Percentiles rank a stretch among this genome's conserved stretches.
Evolutionary conservation across 305 asterid species (phyloP).

Genomic region (Fraxinus platypoda): DNA sequence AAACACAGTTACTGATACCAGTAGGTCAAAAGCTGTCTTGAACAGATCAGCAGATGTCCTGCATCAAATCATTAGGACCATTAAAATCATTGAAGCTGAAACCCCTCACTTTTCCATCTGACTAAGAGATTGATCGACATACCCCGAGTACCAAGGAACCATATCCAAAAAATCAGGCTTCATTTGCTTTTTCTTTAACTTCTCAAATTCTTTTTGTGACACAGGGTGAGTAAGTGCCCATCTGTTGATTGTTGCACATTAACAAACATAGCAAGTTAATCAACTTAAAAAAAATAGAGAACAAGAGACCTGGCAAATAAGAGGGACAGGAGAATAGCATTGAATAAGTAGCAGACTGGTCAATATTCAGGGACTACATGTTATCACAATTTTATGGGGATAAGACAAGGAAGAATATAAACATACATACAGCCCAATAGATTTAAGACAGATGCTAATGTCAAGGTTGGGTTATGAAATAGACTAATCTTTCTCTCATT

Average conservation of each 20-base stretch:
- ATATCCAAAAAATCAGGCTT: constrained; percentile 96
- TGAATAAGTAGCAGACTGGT: neutral
- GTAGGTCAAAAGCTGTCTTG: constrained; percentile 94
- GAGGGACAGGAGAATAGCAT: neutral
- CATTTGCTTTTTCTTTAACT: constrained; percentile 82
- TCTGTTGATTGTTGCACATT: constrained; percentile 39
- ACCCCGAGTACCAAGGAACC: constrained; percentile 99
- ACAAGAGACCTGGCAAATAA: neutral
- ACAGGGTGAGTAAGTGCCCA: constrained; percentile 99
- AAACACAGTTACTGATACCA: constrained; percentile 94
- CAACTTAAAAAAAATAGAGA: constrained; percentile 2
- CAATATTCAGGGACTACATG: constrained; percentile 1
- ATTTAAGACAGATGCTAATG: neutral
- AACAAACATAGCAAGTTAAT: constrained; percentile 5
- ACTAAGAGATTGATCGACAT: constrained; percentile 19
- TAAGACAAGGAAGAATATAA: neutral
- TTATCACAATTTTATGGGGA: neutral
- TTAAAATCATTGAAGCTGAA: constrained; percentile 18
- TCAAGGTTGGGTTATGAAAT: constrained; percentile 7
- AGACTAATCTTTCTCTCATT: constrained; percentile 11
- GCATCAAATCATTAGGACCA: constrained; percentile 33
- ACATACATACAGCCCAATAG: neutral
- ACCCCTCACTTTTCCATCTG: neutral
- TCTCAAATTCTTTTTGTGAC: constrained; percentile 73
- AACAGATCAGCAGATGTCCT: constrained; percentile 98